These are phyloP conservation scores for Penicillium argentinense DNA, from an alignment of 495 filamentous ascomycete species.

Conservation along the genomic window DNA sequence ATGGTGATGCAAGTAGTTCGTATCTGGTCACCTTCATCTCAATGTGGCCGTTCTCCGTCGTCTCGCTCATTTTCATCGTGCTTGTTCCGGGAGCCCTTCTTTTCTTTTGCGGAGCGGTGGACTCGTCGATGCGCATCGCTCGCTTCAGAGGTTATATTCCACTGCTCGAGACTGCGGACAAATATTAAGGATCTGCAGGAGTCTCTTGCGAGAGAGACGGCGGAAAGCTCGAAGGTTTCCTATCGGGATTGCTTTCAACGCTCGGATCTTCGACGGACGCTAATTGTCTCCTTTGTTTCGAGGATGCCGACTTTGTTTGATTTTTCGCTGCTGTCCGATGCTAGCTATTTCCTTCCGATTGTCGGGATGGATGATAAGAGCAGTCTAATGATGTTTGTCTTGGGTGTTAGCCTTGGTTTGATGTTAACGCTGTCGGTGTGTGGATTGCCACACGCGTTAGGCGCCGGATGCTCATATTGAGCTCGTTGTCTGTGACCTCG, in stretches of 20 bases:
- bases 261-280: background rate
- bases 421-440: background rate
- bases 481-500: background rate
- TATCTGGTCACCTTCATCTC: background rate
- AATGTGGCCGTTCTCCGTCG: background rate
- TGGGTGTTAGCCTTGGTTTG: background rate
- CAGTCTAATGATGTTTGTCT: background rate
- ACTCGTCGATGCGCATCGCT: background rate
- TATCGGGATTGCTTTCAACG: background rate
- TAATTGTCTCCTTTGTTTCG: background rate
- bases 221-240: background rate
- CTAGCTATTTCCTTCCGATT: conserved; percentile 1
- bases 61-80: background rate
- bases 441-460: background rate
- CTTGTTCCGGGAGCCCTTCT: background rate
- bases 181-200: background rate
- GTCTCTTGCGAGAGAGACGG: background rate
- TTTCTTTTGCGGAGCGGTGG: background rate
- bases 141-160: background rate
- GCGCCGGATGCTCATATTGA: background rate
- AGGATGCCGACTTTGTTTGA: background rate
- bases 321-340: background rate
- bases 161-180: background rate
- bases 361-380: background rate
- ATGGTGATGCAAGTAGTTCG: background rate